Base-by-base conservation (phyloP, 2,329 filamentous ascomycete genomes). In the Penicillium sp. region DNA sequence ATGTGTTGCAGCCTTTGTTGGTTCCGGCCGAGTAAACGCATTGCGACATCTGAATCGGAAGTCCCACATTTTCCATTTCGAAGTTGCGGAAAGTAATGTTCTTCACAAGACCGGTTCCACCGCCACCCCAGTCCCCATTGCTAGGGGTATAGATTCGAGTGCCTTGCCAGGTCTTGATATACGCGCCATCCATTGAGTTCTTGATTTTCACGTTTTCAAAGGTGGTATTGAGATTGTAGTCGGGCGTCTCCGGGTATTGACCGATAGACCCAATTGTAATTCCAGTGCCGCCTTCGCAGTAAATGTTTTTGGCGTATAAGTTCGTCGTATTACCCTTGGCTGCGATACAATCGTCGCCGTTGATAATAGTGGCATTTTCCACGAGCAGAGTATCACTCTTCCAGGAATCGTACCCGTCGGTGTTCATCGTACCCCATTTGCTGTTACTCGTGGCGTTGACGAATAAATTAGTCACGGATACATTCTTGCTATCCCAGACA, bases 121-220 rank as follows among this genome's bases (percentile, higher is more conserved):
- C 81, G 10, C 81, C 81, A 2, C 81, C 82, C 30, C 30, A 33
- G 14, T 33, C 30, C 14, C 82, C 81, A 56, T 85, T 84, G 1
- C 81, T 81, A 1, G 79, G 79, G 45, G 75, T 79, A 16, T 79
- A 77, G 25, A 72, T 71, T 31, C 73, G 72, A 9, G 77, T 66
- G 16, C 79, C 80, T 0, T 79, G 80, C 82, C 82, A 85, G 0
- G 81, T 84, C 69, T 85, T 84, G 53, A 84, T 64, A 56, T 81
- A 81, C 18, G 60, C 73, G 1, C 72, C 77, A 54, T 81, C 75
- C 1, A 73, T 60, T 4, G 77, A 81, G 51, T 78, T 72, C 43
- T 72, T 57, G 46, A 75, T 75, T 2, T 68, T 70, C 28, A 82
- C 72, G 57, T 82, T 79, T 8, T 71, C 68, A 1, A 73, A 79